Evolutionary conservation across 805 yeast species (phyloP), one percentile per base, ranked within the genome.

Genomic region (Candida sphagnicola): DNA sequence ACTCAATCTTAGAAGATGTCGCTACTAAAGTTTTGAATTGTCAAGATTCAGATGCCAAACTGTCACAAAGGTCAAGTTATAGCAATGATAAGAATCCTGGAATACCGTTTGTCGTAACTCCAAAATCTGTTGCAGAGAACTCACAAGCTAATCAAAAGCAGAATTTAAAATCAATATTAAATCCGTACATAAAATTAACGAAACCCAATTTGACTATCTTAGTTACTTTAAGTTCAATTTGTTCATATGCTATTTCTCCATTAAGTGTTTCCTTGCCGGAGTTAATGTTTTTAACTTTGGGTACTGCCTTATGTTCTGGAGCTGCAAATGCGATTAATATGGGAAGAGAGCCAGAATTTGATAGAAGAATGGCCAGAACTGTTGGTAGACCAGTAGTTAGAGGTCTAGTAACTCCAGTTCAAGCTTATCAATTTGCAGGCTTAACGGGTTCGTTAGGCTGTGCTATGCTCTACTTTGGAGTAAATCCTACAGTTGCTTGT

Each of bases 321-420:
- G 81, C 96, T 2, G 99, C 99, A 2, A 93, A 93, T 62, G 95
- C 98, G 3, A 88, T 93, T 34, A 93, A 93, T 56, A 91, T 90
- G 95, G 98, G 89, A 2, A 71, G 99, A 49, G 99, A 93, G 61
- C 96, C 96, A 1, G 84, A 78, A 15, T 93, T 80, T 54, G 99
- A 93, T 56, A 72, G 76, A 34, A 74, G 76, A 54, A 93, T 93
- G 99, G 75, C 82, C 3, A 72, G 99, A 54, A 93, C 99, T 0
- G 77, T 84, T 8, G 75, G 82, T 4, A 72, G 99, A 53, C 99
- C 99, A 0, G 90, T 93, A 2, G 98, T 90, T 0, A 70, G 87
- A 16, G 96, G 97, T 0, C 53, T 78, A 3, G 68, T 93, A 4
- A 74, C 87, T 0, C 79, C 96, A 1, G 53, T 54, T 1, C 88